Conservation (phyloP, 345 rosid species). For the Chamaenerion angustifolium region DNA sequence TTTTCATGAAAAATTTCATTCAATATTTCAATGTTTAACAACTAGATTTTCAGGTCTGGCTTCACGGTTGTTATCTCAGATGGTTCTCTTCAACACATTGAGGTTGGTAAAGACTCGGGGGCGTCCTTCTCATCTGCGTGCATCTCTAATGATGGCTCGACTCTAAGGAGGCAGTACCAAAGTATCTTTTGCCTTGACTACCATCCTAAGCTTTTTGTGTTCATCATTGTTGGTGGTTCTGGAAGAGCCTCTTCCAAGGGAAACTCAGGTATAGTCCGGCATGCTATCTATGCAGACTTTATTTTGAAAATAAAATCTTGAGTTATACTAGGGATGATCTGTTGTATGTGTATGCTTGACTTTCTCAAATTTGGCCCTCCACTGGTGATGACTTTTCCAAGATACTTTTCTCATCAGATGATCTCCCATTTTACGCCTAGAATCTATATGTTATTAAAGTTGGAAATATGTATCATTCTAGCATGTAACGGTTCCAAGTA, state of each 20-base stretch:
- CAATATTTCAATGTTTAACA: slow-evolving; percentile 1
- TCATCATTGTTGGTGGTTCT: slow-evolving; percentile 45
- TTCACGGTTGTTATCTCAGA: slow-evolving; percentile 52
- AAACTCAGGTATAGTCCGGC: slow-evolving; percentile 42
- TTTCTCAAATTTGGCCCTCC: too few species aligned
- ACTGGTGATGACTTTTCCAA: too few species aligned
- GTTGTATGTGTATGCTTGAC: too few species aligned
- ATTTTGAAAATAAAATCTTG: neutral
- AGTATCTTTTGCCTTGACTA: slow-evolving; percentile 64
- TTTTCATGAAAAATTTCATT: slow-evolving; percentile 1
- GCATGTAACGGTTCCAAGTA: too few species aligned
- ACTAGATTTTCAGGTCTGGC: slow-evolving; percentile 46
- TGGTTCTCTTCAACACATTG: slow-evolving; percentile 57
- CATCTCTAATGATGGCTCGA: slow-evolving; percentile 20
- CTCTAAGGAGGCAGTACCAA: slow-evolving; percentile 45
- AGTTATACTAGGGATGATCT: neutral
- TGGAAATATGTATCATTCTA: too few species aligned
- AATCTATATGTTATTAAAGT: too few species aligned
- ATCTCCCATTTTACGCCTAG: too few species aligned
- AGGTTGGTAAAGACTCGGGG: slow-evolving; percentile 55
- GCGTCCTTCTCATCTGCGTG: slow-evolving; percentile 36
- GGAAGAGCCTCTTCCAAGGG: slow-evolving; percentile 22
- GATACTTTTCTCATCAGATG: too few species aligned
- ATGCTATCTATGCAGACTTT: slow-evolving; percentile 3
- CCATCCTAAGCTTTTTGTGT: slow-evolving; percentile 45